Percentiles rank a stretch among this genome's conserved stretches.
phyloP scores from a whole-genome alignment of 2,329 filamentous ascomycete species.

The Cylindrodendrum hubeiense region DNA sequence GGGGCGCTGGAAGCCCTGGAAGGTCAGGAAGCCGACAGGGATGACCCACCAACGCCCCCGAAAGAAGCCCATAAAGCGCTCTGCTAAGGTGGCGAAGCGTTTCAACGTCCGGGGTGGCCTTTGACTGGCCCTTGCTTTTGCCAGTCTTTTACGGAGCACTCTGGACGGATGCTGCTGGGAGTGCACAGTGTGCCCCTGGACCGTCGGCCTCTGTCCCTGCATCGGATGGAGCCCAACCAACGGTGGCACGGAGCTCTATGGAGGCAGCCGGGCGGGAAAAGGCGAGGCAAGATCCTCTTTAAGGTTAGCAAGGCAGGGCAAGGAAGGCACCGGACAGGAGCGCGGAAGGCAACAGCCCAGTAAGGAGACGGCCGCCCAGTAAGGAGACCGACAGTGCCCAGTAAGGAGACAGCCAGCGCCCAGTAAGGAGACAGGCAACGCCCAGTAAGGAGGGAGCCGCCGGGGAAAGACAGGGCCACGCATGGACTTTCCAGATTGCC shows the following conservation, averaged over 20 bases:
- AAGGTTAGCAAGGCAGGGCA: background rate
- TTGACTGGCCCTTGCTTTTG: constrained; percentile 27
- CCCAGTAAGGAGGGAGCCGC: no score
- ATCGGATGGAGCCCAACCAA: background rate
- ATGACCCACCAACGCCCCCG: constrained; percentile 21
- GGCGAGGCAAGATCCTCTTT: background rate
- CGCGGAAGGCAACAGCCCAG: background rate
- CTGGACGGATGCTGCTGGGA: background rate
- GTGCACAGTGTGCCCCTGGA: background rate
- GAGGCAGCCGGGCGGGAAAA: background rate
- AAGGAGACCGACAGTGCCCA: background rate
- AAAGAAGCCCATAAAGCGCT: constrained; percentile 31
- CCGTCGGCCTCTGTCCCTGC: background rate
- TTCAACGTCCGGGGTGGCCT: constrained; percentile 37
- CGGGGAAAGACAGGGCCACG: background rate
- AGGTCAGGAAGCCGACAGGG: constrained; percentile 1
- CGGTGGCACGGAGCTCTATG: constrained; percentile 6
- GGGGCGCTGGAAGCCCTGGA: constrained; percentile 8
- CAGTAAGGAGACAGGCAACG: constrained; percentile 1
- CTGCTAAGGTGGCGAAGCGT: constrained; percentile 44
- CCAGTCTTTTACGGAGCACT: constrained; percentile 1
- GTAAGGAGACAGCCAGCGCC: background rate
- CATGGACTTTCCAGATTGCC: constrained; percentile 1
- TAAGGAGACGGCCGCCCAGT: background rate
- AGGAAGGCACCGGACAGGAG: background rate